Base-by-base conservation (phyloP, 2,329 filamentous ascomycete species). In the Coniochaeta ligniaria region DNA sequence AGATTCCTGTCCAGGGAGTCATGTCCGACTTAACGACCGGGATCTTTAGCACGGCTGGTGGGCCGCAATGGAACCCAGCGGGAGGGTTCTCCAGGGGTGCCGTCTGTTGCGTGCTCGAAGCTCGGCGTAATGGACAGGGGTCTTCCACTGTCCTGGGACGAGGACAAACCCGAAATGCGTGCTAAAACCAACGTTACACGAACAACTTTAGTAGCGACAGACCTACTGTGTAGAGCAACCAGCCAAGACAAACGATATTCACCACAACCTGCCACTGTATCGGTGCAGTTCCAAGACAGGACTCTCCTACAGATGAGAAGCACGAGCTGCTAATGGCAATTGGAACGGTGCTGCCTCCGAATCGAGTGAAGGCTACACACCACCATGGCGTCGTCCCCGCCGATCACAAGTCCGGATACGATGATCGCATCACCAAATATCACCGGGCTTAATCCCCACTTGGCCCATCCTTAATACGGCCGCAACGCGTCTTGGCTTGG, bases 41-140 rank as follows among this genome's bases (percentile, higher is more conserved):
- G 47, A 52, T 52, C 22, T 52, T 31, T 24, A 24, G 43, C 9
- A 31, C 26, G 47, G 47, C 6, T 31, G 26, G 47, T 52, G 47
- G 47, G 47, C 47, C 47, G 26, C 43, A 60, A 45, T 43, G 35
- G 47, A 60, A 59, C 60, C 52, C 59, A 31, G 35, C 45, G 59
- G 47, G 50, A 64, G 61, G 63, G 59, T 60, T 26, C 45, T 45
- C 38, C 60, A 35, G 50, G 47, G 61, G 65, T 61, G 65, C 63
- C 47, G 57, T 35, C 8, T 57, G 59, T 65, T 62, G 54, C 63
- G 62, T 62, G 65, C 60, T 64, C 57, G 56, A 61, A 60, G 65
- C 60, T 64, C 57, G 56, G 61, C 61, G 62, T 57, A 62, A 64
- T 61, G 56, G 64, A 68, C 66, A 59, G 41, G 66, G 66, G 65